Evolutionary conservation across 768 basidiomycete species (phyloP), one percentile per base, ranked within the genome.

Genomic region (Russula virescens): DNA sequence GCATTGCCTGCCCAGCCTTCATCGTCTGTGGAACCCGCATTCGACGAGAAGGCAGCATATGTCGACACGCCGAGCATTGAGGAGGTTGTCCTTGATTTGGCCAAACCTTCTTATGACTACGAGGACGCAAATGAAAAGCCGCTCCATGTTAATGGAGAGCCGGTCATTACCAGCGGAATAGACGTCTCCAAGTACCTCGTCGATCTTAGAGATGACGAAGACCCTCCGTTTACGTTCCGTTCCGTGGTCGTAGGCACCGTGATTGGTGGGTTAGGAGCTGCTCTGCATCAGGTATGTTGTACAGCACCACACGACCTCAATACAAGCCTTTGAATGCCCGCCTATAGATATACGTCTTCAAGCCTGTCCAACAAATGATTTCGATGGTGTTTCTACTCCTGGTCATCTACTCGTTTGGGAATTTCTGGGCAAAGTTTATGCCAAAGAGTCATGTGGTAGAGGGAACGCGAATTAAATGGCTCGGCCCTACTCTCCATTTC

Each of bases 351-450:
- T 85, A 84, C 68, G 56, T 77, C 5, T 85, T 84, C 72, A 86
- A 87, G 68, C 85, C 85, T 0, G 71, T 83, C 3, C 75, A 80
- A 62, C 75, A 79, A 64, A 53, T 71, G 0, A 81, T 85, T 18
- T 83, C 81, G 2, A 77, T 80, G 0, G 81, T 85, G 13, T 87
- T 86, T 73, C 69, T 85, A 19, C 72, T 85, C 14, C 74, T 87
- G 48, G 68, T 84, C 51, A 78, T 77, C 34, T 85, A 83, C 69
- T 75, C 78, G 5, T 64, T 77, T n/a, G 84, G 83, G 0, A 74
- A 75, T 47, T 73, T 74, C 3, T 86, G 82, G 83, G 78, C 81
- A 1, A 72, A 70, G 10, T 71, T 83, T 66, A 61, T 83, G 8
- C 82, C 81, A 1, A 73, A 72, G 4, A 69, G 73, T 3, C 68